Conservation (phyloP, 768 basidiomycete genomes). For the Mycena amicta region DNA sequence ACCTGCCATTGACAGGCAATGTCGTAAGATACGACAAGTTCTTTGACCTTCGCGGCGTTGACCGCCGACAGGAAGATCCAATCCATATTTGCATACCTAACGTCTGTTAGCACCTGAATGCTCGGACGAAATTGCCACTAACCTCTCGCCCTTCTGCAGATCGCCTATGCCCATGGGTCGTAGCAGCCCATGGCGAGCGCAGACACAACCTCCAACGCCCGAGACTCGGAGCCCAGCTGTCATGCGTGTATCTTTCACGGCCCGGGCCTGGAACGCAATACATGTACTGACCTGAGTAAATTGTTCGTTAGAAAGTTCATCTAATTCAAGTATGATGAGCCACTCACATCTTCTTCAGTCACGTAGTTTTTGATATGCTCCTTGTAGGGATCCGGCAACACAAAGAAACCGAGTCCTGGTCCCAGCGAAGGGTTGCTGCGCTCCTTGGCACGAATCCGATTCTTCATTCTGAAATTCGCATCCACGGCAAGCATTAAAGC, state of each 20-base stretch:
- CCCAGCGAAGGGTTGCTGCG: constrained; percentile 12
- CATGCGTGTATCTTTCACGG: background rate
- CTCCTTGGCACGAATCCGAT: constrained; percentile 12
- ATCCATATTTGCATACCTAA: constrained; percentile 21
- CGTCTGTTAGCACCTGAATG: background rate
- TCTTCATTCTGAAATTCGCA: constrained; percentile 14
- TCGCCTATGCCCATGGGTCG: constrained; percentile 3
- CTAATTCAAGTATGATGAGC: too few relatives aligned
- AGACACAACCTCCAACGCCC: too few relatives aligned
- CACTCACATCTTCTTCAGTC: background rate
- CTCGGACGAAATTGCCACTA: background rate
- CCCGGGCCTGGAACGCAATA: constrained; percentile 1
- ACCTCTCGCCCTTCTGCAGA: constrained; percentile 19
- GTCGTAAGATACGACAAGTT: background rate
- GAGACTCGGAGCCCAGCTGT: background rate
- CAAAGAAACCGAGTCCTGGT: constrained; percentile 1
- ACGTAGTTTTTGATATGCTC: background rate
- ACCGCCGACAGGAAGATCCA: constrained; percentile 12
- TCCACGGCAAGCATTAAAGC: too few relatives aligned
- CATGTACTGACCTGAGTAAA: constrained; percentile 1
- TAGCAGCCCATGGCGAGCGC: constrained; percentile 7
- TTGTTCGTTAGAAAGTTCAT: background rate
- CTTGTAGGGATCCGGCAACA: constrained; percentile 7
- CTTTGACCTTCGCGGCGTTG: background rate
- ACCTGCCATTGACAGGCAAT: background rate